These are phyloP conservation scores for Rhododendron griersonianum DNA, from an alignment of 148 eudicot species.

Conservation along the genomic window DNA sequence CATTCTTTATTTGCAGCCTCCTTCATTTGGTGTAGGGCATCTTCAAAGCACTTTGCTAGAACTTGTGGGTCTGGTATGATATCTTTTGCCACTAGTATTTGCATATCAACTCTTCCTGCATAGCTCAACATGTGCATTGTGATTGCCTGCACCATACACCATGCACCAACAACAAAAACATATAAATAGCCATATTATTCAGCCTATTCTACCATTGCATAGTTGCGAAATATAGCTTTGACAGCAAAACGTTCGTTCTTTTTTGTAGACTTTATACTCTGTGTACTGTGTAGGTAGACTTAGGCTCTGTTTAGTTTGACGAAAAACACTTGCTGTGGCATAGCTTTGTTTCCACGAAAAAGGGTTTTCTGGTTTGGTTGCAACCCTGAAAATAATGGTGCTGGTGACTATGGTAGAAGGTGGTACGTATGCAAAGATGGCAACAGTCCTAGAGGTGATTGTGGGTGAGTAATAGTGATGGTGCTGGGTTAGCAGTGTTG, in stretches of 20 bases:
- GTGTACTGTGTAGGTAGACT: too few relatives aligned
- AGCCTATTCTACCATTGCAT: not conserved
- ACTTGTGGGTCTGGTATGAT: slow-evolving; percentile 52
- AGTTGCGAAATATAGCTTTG: not conserved
- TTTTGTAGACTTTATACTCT: too few relatives aligned
- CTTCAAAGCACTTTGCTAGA: slow-evolving; percentile 62
- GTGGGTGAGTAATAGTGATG: too few relatives aligned
- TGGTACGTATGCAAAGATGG: too few relatives aligned
- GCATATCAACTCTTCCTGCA: slow-evolving; percentile 61
- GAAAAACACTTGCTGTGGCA: too few relatives aligned
- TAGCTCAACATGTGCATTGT: slow-evolving; percentile 73
- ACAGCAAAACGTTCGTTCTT: too few relatives aligned
- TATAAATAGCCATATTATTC: not conserved
- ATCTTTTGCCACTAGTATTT: slow-evolving; percentile 72
- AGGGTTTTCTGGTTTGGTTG: too few relatives aligned
- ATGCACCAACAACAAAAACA: not conserved
- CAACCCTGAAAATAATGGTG: too few relatives aligned
- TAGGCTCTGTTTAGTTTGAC: too few relatives aligned
- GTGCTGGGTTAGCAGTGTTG: too few relatives aligned
- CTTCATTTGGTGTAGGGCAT: slow-evolving; percentile 66
- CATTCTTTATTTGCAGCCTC: slow-evolving; percentile 12
- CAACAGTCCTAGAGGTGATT: too few relatives aligned
- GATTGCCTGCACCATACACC: slow-evolving; percentile 46
- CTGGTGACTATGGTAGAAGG: too few relatives aligned
- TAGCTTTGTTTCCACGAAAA: not conserved